Base-by-base conservation (phyloP, 164 flowering plant genomes). In the Kalanchoe fedtschenkoi region DNA sequence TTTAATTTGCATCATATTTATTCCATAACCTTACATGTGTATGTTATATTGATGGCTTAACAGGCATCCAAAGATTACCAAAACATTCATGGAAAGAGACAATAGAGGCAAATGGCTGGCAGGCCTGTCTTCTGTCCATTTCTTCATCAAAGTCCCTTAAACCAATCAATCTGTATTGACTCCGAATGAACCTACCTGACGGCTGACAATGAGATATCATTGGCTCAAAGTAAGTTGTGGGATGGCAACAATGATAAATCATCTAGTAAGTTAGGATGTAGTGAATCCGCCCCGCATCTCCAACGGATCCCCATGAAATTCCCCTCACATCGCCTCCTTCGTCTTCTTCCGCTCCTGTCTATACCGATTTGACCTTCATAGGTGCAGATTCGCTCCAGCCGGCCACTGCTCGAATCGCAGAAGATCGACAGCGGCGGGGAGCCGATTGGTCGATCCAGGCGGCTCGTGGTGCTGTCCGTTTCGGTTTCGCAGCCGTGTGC, bases 171-270 rank as follows among this genome's bases (percentile, higher is more conserved):
- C 51, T 26, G 5, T 44, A 6, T 44, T 44, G 51, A 44, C 51
- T 91, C 16, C 89, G 92, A 0, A 91, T 91, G 17, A 84, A 87
- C 71, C 87, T 91, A 6, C 96, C 97, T 0, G 95, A 87, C 30
- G 87, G 88, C 97, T 0, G 95, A 87, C 30, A 88, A 91, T 55
- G 96, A 87, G 76, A 89, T 91, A 6, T 89, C 97, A 3, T 63
- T 91, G 22, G 77, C 84, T 15, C 72, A 78, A 2, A 77, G 67
- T 11, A 72, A 73, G 29, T 69, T 77, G 30, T 71, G 6, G 51
- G 51, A 44, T 10, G 51, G 66, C 42, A 74, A 76, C 16, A 64
- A 61, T 24, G 70, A 68, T 17, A 70, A 68, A 33, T 66, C 67
- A 28, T 66, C 75, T 37, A 66, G 65, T 53, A 72, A 67, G 60